phyloP scores from a whole-genome alignment of 768 basidiomycete genomes.

The Suillus clintonianus region DNA sequence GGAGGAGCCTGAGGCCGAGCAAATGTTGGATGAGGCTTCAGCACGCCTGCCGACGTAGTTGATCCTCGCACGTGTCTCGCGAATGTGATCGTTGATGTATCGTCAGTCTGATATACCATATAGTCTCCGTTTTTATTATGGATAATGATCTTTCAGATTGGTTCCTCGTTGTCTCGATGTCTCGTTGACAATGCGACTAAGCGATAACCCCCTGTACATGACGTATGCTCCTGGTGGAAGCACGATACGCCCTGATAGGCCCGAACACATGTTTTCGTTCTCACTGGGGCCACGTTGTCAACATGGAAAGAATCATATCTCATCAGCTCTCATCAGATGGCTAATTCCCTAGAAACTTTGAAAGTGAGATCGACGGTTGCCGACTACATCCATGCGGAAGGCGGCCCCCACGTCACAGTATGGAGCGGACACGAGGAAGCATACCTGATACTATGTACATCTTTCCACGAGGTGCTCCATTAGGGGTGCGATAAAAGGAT shows the following conservation, averaged over 20 bases:
- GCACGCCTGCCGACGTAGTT: conserved; percentile 3
- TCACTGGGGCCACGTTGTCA: neutral
- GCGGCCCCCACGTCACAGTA: neutral
- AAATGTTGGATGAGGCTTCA: conserved; percentile 43
- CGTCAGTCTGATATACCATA: conserved; percentile 13
- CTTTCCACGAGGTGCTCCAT: neutral
- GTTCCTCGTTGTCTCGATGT: neutral
- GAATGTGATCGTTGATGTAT: conserved; percentile 5
- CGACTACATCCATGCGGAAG: neutral
- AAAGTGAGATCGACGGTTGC: neutral
- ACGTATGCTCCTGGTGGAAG: neutral
- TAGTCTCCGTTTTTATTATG: neutral
- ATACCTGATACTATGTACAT: neutral
- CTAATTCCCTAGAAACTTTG: neutral
- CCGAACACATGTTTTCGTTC: neutral
- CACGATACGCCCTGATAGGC: no score
- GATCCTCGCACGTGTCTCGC: neutral
- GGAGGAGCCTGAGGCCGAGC: conserved; percentile 67
- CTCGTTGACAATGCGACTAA: neutral
- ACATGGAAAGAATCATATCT: neutral
- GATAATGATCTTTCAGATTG: neutral
- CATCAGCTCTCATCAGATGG: neutral
- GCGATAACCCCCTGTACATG: neutral
- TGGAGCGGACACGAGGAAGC: neutral
- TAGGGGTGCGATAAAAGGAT: neutral